Conservation (phyloP, 495 filamentous ascomycete genomes). For the Extremus antarcticus region DNA sequence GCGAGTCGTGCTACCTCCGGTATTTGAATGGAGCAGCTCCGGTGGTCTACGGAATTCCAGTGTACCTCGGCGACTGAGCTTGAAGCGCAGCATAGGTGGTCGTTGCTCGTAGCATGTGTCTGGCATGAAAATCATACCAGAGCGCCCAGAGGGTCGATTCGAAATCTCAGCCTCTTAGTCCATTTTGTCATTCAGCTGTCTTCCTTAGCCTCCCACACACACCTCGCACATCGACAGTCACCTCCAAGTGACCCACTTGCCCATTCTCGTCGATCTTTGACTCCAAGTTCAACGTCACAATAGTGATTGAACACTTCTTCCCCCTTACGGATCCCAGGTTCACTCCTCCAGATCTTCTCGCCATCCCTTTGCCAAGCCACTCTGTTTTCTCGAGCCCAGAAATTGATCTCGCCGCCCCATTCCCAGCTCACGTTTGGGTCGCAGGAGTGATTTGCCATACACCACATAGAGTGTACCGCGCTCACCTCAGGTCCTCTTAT, state of each 20-base stretch:
- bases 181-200: no score
- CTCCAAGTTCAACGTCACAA: constrained; percentile 71
- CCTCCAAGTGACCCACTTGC: constrained; percentile 16
- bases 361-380: constrained; percentile 36
- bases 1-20: constrained; percentile 65
- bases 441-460: constrained; percentile 84
- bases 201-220: constrained; percentile 11
- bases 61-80: constrained; percentile 49
- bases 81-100: no score
- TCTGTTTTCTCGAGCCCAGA: constrained; percentile 41
- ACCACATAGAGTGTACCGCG: constrained; percentile 67
- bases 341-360: constrained; percentile 10
- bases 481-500: constrained; percentile 70
- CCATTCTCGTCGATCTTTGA: constrained; percentile 59
- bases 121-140: no score
- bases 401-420: constrained; percentile 75
- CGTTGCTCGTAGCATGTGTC: no score
- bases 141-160: no score
- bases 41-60: constrained; percentile 88
- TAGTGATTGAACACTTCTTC: constrained; percentile 90
- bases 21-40: constrained; percentile 90
- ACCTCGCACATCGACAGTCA: constrained; percentile 17
- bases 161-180: no score
- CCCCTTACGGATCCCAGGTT: constrained; percentile 46
- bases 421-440: constrained; percentile 91